Evolutionary conservation across 768 basidiomycete genomes (phyloP), one percentile per base, ranked within the genome.

Genomic region (Suillus subaureus): DNA sequence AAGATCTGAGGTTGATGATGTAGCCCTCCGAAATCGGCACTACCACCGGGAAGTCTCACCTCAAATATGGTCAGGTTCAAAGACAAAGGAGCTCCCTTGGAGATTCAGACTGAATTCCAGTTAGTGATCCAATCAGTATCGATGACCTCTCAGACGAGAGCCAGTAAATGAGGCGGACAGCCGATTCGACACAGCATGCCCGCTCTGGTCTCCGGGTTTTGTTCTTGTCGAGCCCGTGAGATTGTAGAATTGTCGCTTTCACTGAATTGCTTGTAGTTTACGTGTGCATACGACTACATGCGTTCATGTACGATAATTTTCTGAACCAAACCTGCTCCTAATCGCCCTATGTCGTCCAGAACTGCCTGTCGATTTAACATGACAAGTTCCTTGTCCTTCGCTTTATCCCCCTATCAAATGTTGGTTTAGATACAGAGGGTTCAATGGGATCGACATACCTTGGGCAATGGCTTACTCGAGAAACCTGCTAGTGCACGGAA

Each of bases 401-500:
- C 70, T 52, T 78, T 79, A 42, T 69, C 67, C 6, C 64, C 74
- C 66, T 74, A 70, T 68, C 66, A 45, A 31, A 57, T 37, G 66
- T 26, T 64, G 65, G 63, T 23, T 47, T 11, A 23, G 4, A 16
- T 45, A 62, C 13, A 57, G 9, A 58, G 13, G 12, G 12, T 13
- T 42, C 61, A 65, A 35, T 33, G 33, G 16, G 55, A 52, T 21
- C 60, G 26, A 37, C 76, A 62, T 61, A 83, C 80, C 70, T 76
- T 79, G 6, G 52, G 35, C 13, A 72, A 68, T 5, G 94, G 94
- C 21, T 76, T 77, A 63, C 88, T 87, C 0, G 92, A 94, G 77
- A 91, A 97, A 12, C 91, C 91, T 31, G 91, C 88, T 54, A 96
- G 80, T 8, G 94, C 93, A 67, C 91, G 87, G 81, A 96, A 94